A percentile compares a stretch with the other conserved stretches of the same genome.
These are phyloP conservation scores for Xylaria polymorpha DNA, from an alignment of 2,329 filamentous ascomycete genomes.

Conservation along the genomic window DNA sequence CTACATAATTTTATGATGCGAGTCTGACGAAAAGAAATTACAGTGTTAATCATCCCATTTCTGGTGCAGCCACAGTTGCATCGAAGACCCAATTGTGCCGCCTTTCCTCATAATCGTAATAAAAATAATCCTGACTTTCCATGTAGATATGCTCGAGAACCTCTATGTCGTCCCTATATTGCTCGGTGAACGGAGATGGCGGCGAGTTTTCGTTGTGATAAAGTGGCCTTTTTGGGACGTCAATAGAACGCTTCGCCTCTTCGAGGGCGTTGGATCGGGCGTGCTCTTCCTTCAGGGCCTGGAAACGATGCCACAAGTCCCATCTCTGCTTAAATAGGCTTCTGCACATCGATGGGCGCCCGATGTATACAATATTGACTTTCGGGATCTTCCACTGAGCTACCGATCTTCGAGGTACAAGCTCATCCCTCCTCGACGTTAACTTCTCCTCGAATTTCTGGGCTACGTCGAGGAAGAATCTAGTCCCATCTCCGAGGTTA, in stretches of 20 bases:
- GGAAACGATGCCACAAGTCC: slow-evolving; percentile 20
- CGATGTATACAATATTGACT: slow-evolving; percentile 29
- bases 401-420: neutral
- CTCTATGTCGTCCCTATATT: slow-evolving; percentile 29
- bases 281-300: neutral
- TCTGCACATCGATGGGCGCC: slow-evolving; percentile 12
- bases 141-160: neutral
- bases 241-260: slow-evolving; percentile 26
- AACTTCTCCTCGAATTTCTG: slow-evolving; percentile 11
- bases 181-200: slow-evolving; percentile 29
- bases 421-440: slow-evolving; percentile 4
- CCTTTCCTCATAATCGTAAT: neutral
- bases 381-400: slow-evolving; percentile 26
- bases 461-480: slow-evolving; percentile 27
- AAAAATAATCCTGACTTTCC: neutral
- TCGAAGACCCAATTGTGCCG: neutral
- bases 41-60: neutral
- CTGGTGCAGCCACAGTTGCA: slow-evolving; percentile 13
- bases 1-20: neutral
- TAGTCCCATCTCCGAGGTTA: slow-evolving; percentile 23
- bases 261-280: slow-evolving; percentile 8
- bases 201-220: neutral
- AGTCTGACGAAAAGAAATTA: neutral
- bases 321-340: slow-evolving; percentile 18
- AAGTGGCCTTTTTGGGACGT: slow-evolving; percentile 22